phyloP scores from a whole-genome alignment of 345 rosid species.

The Clausena lansium region DNA sequence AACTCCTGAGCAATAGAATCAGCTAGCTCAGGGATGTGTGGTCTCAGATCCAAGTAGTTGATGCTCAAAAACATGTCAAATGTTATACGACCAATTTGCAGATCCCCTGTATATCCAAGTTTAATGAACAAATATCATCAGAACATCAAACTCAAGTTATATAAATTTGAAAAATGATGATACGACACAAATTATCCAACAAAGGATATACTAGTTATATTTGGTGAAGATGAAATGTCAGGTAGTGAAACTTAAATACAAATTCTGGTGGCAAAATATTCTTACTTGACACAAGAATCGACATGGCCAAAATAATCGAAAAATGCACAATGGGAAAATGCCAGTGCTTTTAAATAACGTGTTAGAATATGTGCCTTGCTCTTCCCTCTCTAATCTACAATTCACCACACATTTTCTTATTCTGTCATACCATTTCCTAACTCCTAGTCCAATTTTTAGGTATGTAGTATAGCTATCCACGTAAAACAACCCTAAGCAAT shows the following conservation, averaged over 20 bases:
- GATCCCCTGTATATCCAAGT: constrained; percentile 35
- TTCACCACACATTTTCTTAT: background rate
- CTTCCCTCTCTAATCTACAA: background rate
- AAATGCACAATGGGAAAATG: background rate
- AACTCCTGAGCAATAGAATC: constrained; percentile 54
- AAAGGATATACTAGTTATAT: background rate
- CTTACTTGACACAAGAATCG: constrained; percentile 3
- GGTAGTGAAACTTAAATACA: constrained; percentile 1
- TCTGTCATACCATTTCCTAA: background rate
- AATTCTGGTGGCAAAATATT: background rate
- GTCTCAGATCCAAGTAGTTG: constrained; percentile 56
- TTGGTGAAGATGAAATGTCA: background rate
- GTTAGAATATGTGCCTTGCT: background rate
- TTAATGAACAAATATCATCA: constrained; percentile 14
- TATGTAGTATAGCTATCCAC: background rate
- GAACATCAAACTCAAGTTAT: constrained; percentile 2
- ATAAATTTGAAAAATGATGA: background rate
- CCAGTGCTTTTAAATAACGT: background rate
- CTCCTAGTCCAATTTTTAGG: background rate
- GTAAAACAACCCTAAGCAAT: background rate
- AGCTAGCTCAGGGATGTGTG: constrained; percentile 43
- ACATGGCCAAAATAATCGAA: background rate
- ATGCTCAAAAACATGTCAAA: constrained; percentile 55
- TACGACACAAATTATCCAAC: background rate
- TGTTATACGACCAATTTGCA: constrained; percentile 55